phyloP scores from a whole-genome alignment of 2,329 filamentous ascomycete species.

The Microthyrium microscopicum region DNA sequence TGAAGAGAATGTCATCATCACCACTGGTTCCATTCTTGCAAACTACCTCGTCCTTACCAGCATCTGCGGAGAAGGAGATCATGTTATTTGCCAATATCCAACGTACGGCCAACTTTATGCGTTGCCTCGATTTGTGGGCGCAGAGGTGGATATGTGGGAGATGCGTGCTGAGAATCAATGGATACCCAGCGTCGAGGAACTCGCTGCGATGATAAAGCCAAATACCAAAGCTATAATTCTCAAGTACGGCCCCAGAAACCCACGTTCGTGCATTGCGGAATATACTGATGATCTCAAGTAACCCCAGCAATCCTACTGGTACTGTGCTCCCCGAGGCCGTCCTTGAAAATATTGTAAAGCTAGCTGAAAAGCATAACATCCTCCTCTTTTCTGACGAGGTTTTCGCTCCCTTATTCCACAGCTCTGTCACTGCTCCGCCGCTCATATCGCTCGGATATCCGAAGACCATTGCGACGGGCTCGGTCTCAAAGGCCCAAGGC shows the following conservation, averaged over 20 bases:
- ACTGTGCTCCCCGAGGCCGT: not conserved
- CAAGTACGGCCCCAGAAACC: no score
- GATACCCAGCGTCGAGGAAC: not conserved
- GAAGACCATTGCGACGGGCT: not conserved
- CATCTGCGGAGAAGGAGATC: not conserved
- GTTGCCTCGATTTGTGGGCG: not conserved
- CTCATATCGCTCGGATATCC: not conserved
- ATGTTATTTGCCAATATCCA: constrained; percentile 1
- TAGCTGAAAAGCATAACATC: constrained; percentile 1
- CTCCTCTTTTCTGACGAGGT: not conserved
- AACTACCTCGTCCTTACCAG: not conserved
- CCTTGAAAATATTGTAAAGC: not conserved
- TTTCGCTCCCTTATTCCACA: constrained; percentile 1
- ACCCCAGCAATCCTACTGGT: constrained; percentile 1
- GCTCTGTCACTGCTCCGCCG: not conserved
- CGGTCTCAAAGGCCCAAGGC: not conserved
- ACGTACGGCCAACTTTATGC: not conserved
- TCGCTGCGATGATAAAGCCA: constrained; percentile 1
- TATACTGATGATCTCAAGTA: not conserved
- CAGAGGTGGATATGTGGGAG: not conserved
- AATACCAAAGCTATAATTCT: no score
- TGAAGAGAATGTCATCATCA: not conserved
- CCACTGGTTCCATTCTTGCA: not conserved
- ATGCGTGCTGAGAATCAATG: not conserved
- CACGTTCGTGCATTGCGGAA: no score